phyloP scores from a whole-genome alignment of 306 rosid species.

The Inga leiocalycina region DNA sequence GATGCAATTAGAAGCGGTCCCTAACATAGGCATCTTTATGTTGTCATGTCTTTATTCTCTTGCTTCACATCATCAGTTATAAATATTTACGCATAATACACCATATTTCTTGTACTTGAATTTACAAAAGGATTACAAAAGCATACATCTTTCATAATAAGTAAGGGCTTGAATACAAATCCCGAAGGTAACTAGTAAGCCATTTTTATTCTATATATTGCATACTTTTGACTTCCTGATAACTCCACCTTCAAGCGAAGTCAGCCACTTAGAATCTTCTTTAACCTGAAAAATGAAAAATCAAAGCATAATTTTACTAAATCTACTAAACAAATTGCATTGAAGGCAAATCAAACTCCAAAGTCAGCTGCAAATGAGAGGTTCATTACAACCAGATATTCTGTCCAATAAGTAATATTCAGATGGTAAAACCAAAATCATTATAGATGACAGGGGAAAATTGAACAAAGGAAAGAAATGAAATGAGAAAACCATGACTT shows the following conservation, averaged over 20 bases:
- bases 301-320: background rate
- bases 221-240: background rate
- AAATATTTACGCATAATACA: background rate
- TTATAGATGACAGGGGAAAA: background rate
- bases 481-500: background rate
- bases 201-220: constrained; percentile 23
- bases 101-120: background rate
- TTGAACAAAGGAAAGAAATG: background rate
- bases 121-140: background rate
- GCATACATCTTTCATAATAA: background rate
- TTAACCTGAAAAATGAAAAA: constrained; percentile 28
- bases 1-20: background rate
- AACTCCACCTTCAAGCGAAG: background rate
- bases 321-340: background rate
- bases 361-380: background rate
- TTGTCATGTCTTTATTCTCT: background rate
- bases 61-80: background rate
- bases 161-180: background rate
- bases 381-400: background rate
- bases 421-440: background rate
- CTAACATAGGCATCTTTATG: background rate
- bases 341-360: background rate
- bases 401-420: background rate
- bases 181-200: background rate
- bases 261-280: background rate